Evolutionary conservation across 2,329 filamentous ascomycete species (phyloP), one percentile per base, ranked within the genome.

Genomic region (Beauveria rudraprayagi): DNA sequence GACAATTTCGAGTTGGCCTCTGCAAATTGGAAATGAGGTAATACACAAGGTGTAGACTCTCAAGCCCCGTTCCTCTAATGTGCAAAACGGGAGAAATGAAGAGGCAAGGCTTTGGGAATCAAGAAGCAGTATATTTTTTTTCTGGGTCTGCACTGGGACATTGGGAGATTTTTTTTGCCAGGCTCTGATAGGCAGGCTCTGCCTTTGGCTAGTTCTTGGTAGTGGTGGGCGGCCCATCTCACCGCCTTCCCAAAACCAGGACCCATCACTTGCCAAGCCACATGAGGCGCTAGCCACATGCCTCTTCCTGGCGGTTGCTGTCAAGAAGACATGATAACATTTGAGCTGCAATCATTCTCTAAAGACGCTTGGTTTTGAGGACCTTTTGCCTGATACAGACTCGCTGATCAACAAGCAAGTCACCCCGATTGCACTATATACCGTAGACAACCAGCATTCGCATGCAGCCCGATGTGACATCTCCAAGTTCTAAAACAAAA

Each of bases 171-270:
- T 67, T 68, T 68, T 68, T 64, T 65, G 62, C 62, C 48, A 48
- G 50, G 40, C 59, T 58, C 47, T 62, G 58, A 64, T 62, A 62
- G 63, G 63, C 54, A 40, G 51, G 40, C 43, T 30, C n/a, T 41
- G 43, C 28, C 19, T 51, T 41, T 24, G 34, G 48, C 34, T 10
- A 14, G 34, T 16, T 37, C 28, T 26, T 34, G 52, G 9, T 48
- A n/a, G 26, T 65, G 43, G 63, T 63, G 62, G 61, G 63, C 61
- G 24, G 61, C 30, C 48, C 47, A n/a, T 26, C 43, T 66, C 63
- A 69, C 67, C 67, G 67, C 67, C 63, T 68, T 62, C 64, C 63
- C 30, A n/a, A 50, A n/a, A 19, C n/a, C 24, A 44, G 19, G 56
- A 14, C 19, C 17, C 11, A 9, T 43, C 5, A 24, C 22, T 24